Conservation (phyloP, 345 rosid genomes). For the Acer saccharum region DNA sequence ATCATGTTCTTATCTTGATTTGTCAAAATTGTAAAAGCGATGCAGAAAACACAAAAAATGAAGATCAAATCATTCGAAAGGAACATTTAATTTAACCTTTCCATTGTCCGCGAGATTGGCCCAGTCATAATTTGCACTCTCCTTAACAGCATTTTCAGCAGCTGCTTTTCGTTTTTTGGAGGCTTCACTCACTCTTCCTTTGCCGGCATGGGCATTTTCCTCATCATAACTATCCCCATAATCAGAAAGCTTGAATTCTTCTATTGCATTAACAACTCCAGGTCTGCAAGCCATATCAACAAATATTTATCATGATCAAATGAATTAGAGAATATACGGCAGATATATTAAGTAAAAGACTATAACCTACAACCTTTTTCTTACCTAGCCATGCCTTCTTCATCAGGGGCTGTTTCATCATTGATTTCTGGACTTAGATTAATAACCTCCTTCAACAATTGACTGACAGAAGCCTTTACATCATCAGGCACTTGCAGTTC, state of each 20-base stretch:
- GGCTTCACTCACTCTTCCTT: slow-evolving; percentile 49
- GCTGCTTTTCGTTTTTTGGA: slow-evolving; percentile 68
- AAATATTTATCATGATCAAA: background rate
- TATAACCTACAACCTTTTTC: background rate
- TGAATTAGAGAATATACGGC: background rate
- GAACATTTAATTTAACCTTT: slow-evolving; percentile 49
- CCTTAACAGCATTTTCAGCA: slow-evolving; percentile 48
- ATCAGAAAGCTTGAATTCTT: slow-evolving; percentile 72
- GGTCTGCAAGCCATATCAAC: slow-evolving; percentile 44
- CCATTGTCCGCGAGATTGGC: slow-evolving; percentile 72
- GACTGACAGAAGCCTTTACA: slow-evolving; percentile 49
- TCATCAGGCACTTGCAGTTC: slow-evolving; percentile 55
- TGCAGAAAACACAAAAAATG: background rate
- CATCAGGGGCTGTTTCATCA: slow-evolving; percentile 88
- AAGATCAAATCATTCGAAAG: background rate
- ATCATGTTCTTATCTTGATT: background rate
- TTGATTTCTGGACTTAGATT: slow-evolving; percentile 61
- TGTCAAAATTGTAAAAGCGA: background rate
- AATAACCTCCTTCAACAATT: slow-evolving; percentile 51
- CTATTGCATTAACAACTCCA: slow-evolving; percentile 60
- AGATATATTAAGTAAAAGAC: background rate
- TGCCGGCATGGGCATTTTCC: slow-evolving; percentile 39
- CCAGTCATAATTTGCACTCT: slow-evolving; percentile 60
- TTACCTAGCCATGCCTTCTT: slow-evolving; percentile 83
- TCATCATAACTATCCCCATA: slow-evolving; percentile 69